Percentiles rank a stretch among this genome's conserved stretches.
Conservation (phyloP, 1,139 yeast genomes). For the Tardiomyces blankii region DNA sequence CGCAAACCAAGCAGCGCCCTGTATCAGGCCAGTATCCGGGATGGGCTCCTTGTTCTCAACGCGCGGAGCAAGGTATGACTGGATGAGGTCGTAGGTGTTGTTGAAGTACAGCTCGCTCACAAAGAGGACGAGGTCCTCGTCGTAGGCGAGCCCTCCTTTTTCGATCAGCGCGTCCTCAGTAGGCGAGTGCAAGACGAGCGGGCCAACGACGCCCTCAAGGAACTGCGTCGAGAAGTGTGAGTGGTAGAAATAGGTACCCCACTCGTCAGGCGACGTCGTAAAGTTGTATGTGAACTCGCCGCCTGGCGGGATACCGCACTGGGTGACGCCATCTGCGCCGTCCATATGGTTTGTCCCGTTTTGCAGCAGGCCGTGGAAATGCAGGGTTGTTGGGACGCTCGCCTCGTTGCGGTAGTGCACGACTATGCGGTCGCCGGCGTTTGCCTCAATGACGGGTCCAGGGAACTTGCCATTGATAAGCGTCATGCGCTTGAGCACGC, state of each 20-base stretch:
- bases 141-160: constrained; percentile 36
- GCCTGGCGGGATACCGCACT: constrained; percentile 80
- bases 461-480: constrained; percentile 73
- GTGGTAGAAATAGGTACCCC: constrained; percentile 92
- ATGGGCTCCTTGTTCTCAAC: constrained; percentile 90
- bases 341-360: constrained; percentile 65
- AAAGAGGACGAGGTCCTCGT: constrained; percentile 52
- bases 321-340: constrained; percentile 80
- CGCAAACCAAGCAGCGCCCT: constrained; percentile 16
- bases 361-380: constrained; percentile 89
- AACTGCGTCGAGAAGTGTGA: constrained; percentile 76
- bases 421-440: constrained; percentile 63
- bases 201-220: constrained; percentile 76
- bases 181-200: constrained; percentile 49
- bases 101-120: constrained; percentile 71
- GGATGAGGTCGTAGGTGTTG: constrained; percentile 35
- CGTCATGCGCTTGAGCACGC: constrained; percentile 44
- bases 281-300: constrained; percentile 62
- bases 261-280: constrained; percentile 57
- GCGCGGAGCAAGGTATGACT: constrained; percentile 50
- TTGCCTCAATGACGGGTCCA: constrained; percentile 59
- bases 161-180: constrained; percentile 25
- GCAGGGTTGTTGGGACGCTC: constrained; percentile 44
- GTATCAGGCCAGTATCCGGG: constrained; percentile 39
- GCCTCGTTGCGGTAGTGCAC: constrained; percentile 63